Evolutionary conservation across 2,329 filamentous ascomycete genomes (phyloP).

Genomic region (Arthrobotrys sphaeroides): DNA sequence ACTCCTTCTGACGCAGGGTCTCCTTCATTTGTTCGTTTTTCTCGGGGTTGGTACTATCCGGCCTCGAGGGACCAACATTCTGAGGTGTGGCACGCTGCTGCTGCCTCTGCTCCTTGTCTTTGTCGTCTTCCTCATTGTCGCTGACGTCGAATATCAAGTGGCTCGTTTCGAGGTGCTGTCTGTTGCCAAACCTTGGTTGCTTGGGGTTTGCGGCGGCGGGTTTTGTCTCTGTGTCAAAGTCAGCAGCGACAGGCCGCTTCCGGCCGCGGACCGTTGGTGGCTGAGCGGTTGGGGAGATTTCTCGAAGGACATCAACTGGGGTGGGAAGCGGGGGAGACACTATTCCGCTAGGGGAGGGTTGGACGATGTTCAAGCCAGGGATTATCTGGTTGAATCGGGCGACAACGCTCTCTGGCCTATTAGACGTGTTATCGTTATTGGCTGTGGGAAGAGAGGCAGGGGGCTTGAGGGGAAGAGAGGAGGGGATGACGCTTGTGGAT

Average conservation of each 20-base stretch:
- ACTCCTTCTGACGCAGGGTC: conserved; percentile 66
- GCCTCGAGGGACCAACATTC: conserved; percentile 62
- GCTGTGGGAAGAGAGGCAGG: neutral
- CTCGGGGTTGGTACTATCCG: conserved; percentile 60
- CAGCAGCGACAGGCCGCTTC: conserved; percentile 74
- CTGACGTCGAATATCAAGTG: conserved; percentile 85
- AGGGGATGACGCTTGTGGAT: neutral
- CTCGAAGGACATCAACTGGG: neutral
- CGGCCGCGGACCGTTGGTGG: conserved; percentile 16
- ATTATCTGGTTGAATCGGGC: conserved; percentile 42
- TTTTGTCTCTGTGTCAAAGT: conserved; percentile 71
- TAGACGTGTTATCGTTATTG: neutral
- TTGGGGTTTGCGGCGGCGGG: conserved; percentile 56
- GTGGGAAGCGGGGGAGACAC: conserved; percentile 3
- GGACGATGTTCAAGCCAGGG: conserved; percentile 17
- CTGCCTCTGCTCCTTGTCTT: conserved; percentile 60
- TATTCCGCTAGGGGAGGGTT: neutral
- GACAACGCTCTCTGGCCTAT: conserved; percentile 37
- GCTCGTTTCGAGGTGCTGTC: conserved; percentile 65
- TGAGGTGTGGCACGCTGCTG: conserved; percentile 54
- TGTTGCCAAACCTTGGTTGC: conserved; percentile 69
- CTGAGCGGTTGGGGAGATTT: neutral
- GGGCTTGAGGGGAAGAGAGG: conserved; percentile 39
- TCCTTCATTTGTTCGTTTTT: conserved; percentile 60
- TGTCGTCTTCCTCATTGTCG: conserved; percentile 71